Conservation (phyloP, 2,329 filamentous ascomycete genomes). For the Thermomyces lanuginosus region DNA sequence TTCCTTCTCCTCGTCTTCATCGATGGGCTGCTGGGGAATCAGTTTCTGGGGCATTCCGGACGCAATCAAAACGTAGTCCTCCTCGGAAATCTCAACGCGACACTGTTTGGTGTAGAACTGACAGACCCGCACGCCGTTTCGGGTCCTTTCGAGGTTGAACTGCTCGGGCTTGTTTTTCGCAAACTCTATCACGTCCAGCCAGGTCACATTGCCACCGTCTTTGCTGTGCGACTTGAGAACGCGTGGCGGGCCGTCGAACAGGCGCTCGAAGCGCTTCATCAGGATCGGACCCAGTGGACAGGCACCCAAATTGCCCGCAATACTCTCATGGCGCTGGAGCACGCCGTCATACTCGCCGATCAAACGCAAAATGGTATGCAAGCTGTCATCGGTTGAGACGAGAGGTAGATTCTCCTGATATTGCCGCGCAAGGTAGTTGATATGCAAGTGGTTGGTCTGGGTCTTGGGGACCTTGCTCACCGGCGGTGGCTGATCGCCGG, state of each 20-base stretch:
- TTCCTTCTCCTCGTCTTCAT: conserved; percentile 76
- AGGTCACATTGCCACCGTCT: conserved; percentile 48
- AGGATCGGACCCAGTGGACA: conserved; percentile 68
- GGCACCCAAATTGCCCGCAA: conserved; percentile 70
- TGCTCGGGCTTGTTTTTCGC: conserved; percentile 64
- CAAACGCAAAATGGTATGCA: conserved; percentile 55
- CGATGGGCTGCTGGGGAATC: conserved; percentile 63
- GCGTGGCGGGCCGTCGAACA: conserved; percentile 67
- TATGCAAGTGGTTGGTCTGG: conserved; percentile 44
- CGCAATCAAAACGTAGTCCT: conserved; percentile 71
- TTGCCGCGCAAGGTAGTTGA: conserved; percentile 51
- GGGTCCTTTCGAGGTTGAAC: conserved; percentile 53
- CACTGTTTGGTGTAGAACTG: conserved; percentile 69
- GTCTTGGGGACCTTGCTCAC: conserved; percentile 39
- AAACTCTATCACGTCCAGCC: conserved; percentile 75
- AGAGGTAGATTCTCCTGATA: conserved; percentile 46
- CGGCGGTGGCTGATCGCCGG: conserved; percentile 22
- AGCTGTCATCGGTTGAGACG: conserved; percentile 49
- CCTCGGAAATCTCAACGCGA: conserved; percentile 70
- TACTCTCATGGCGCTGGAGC: conserved; percentile 67
- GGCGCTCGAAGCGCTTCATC: conserved; percentile 68
- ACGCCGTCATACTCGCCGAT: conserved; percentile 74
- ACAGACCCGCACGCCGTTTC: conserved; percentile 55
- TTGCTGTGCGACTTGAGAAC: conserved; percentile 47
- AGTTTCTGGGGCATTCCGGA: conserved; percentile 70